A percentile compares a stretch with the other conserved stretches of the same genome.
phyloP scores from a whole-genome alignment of 2,329 filamentous ascomycete species.

The Onygenales sp. region DNA sequence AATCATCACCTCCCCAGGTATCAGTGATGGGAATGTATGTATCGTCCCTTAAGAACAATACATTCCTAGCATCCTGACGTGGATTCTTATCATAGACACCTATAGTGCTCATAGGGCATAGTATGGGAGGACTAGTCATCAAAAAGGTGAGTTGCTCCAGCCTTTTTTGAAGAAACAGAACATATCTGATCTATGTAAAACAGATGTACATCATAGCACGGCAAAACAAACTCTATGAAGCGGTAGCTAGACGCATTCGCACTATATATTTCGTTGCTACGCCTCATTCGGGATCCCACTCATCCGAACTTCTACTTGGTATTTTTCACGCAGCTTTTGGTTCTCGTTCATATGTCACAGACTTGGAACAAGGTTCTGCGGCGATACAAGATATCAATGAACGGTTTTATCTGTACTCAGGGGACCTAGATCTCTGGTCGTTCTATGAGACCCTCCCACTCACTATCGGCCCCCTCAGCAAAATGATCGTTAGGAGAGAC shows the following conservation, averaged over 20 bases:
- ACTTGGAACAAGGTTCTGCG: slow-evolving; percentile 29
- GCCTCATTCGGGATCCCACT: slow-evolving; percentile 15
- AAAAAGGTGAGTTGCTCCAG: slow-evolving; percentile 2
- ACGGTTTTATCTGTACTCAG: slow-evolving; percentile 32
- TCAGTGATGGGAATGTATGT: neutral
- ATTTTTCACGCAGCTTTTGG: slow-evolving; percentile 24
- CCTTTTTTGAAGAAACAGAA: neutral
- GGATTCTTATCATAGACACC: slow-evolving; percentile 3
- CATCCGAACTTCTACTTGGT: slow-evolving; percentile 12
- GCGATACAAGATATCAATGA: slow-evolving; percentile 35
- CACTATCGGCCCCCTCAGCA: slow-evolving; percentile 13
- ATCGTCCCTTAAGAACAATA: neutral
- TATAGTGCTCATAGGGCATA: slow-evolving; percentile 10
- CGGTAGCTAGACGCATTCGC: slow-evolving; percentile 7
- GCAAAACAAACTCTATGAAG: neutral
- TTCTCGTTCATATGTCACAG: slow-evolving; percentile 29
- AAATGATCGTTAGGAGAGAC: slow-evolving; percentile 31
- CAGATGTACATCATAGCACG: slow-evolving; percentile 4
- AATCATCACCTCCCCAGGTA: neutral
- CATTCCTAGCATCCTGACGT: neutral
- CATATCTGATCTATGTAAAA: neutral
- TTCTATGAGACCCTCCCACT: slow-evolving; percentile 38
- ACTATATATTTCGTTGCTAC: slow-evolving; percentile 17
- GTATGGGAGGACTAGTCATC: slow-evolving; percentile 11
- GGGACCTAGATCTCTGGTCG: slow-evolving; percentile 30